phyloP scores from a whole-genome alignment of 2,329 filamentous ascomycete species.

The Beauveria bassiana region DNA sequence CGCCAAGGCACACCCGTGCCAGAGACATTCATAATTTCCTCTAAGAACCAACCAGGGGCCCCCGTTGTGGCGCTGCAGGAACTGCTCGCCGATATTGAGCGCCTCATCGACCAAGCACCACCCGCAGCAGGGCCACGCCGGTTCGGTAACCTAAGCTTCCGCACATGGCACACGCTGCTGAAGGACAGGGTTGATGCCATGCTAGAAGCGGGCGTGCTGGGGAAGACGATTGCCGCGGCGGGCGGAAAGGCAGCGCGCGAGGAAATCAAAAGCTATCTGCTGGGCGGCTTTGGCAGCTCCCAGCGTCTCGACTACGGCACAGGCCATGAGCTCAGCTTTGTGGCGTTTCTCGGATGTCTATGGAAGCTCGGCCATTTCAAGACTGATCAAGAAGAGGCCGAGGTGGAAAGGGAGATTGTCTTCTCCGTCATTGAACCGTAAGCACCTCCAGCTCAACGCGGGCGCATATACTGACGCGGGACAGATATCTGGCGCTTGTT shows the following conservation, averaged over 20 bases:
- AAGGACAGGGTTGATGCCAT: conserved; percentile 44
- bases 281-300: conserved; percentile 80
- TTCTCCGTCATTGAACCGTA: conserved; percentile 76
- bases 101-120: conserved; percentile 68
- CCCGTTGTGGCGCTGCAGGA: conserved; percentile 57
- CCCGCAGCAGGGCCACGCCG: conserved; percentile 79
- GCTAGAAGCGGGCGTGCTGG: conserved; percentile 22
- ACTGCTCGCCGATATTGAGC: conserved; percentile 57
- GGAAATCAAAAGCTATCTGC: conserved; percentile 71
- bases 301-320: conserved; percentile 93
- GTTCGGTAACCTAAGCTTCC: conserved; percentile 88
- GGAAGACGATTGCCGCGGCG: conserved; percentile 22
- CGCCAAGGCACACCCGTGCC: conserved; percentile 29
- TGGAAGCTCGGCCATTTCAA: conserved; percentile 85
- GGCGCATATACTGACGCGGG: conserved; percentile 10
- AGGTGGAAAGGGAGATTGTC: conserved; percentile 72
- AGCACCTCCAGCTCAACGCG: conserved; percentile 25
- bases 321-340: conserved; percentile 88
- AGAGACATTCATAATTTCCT: conserved; percentile 35
- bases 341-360: conserved; percentile 81
- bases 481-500: conserved; percentile 70
- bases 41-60: conserved; percentile 31
- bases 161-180: conserved; percentile 70
- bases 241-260: conserved; percentile 41
- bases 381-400: conserved; percentile 39